Percentiles rank a stretch among this genome's conserved stretches.
Conservation (phyloP, 2,329 filamentous ascomycete genomes). For the Diplocarpon rosae region DNA sequence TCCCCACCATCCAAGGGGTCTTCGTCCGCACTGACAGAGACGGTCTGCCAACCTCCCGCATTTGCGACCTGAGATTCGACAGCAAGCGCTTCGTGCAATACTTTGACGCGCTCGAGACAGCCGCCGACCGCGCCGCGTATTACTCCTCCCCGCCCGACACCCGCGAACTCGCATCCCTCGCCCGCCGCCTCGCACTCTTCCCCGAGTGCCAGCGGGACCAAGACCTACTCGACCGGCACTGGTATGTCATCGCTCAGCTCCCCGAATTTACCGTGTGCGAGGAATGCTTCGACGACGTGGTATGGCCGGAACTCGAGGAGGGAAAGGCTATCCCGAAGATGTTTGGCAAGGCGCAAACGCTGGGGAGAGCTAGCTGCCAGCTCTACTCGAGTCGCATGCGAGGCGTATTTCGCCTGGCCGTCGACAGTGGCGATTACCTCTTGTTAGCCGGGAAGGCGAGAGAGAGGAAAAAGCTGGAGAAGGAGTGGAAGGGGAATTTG, state of each 20-base stretch:
- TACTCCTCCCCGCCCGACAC: constrained; percentile 18
- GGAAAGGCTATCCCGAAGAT: constrained; percentile 47
- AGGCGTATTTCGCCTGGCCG: constrained; percentile 55
- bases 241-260: constrained; percentile 68
- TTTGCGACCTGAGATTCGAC: constrained; percentile 60
- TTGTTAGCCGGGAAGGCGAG: constrained; percentile 47
- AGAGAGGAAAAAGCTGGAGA: constrained; percentile 36
- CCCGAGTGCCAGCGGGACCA: constrained; percentile 29
- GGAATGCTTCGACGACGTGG: constrained; percentile 72
- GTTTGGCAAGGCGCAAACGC: constrained; percentile 50
- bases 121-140: constrained; percentile 39
- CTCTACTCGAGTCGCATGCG: constrained; percentile 76
- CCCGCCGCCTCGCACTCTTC: constrained; percentile 14
- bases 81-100: constrained; percentile 46
- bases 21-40: constrained; percentile 39
- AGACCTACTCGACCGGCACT: constrained; percentile 48
- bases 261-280: constrained; percentile 76
- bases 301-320: constrained; percentile 54
- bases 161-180: constrained; percentile 19
- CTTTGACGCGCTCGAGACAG: constrained; percentile 49
- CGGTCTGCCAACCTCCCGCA: constrained; percentile 35
- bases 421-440: constrained; percentile 53
- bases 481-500: constrained; percentile 17
- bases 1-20: constrained; percentile 59
- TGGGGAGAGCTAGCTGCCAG: constrained; percentile 53